Evolutionary conservation across 176 grass and related monocot genomes (phyloP), one percentile per base, ranked within the genome.

Genomic region (Aegilops umbellulata): DNA sequence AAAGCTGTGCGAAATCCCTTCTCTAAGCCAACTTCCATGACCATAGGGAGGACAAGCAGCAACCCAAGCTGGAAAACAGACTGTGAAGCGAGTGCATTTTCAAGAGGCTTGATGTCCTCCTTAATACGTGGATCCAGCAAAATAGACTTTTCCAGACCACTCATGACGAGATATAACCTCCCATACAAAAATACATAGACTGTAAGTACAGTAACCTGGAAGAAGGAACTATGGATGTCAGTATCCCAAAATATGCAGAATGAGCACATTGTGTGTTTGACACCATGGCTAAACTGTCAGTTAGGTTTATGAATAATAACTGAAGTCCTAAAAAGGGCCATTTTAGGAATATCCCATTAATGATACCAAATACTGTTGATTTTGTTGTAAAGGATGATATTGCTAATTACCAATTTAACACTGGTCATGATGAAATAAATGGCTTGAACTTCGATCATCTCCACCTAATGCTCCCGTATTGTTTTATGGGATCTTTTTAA

Each of bases 161-260:
- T 99, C 94, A 99, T 88, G 65, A 99, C 94, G 7, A 99, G 84
- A 88, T 96, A 99, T 42, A 94, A 41, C 65, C 97, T 94, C 69
- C 97, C 97, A 82, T 99, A 99, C 66, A 99, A 71, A 91, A 96
- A 96, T 25, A 96, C 86, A 75, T 99, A 99, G 31, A 99, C 97
- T 29, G 92, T 96, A 87, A 96, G 88, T 35, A 99, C 97, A 49
- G 90, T 95, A 47, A 98, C 38, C 96, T 98, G 93, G 66, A 89
- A 65, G 78, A 30, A 76, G 23, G 44, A 84, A 68, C 4, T 35
- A 87, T 26, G 67, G 39, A 71, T 53, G 63, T 86, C 47, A 92
- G 60, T 84, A 84, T 80, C 60, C 30, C 29, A 65, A 86, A 87
- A 78, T 32, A 79, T 61, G 38, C 22, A 76, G 70, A 65, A 47